Percentiles rank a stretch among this genome's conserved stretches.
These are phyloP conservation scores for Collybiopsis luxurians DNA, from an alignment of 768 basidiomycete genomes.

Conservation along the genomic window DNA sequence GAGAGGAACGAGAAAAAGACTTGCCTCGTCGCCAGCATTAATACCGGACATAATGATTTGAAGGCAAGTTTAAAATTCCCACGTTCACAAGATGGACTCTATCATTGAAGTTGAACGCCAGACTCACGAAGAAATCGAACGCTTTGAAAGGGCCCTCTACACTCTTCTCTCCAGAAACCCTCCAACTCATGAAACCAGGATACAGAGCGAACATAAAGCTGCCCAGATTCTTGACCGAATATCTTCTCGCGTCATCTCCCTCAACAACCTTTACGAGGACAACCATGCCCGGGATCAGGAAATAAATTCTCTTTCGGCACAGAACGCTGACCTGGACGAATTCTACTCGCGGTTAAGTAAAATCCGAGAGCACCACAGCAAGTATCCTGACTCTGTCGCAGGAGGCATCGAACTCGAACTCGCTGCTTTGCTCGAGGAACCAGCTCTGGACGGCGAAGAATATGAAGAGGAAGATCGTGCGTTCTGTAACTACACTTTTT, in stretches of 20 bases:
- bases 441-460: constrained; percentile 63
- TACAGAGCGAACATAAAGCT: constrained; percentile 87
- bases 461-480: constrained; percentile 85
- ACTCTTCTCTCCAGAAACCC: constrained; percentile 72
- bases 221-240: constrained; percentile 88
- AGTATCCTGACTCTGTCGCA: constrained; percentile 88
- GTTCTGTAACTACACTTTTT: constrained; percentile 27
- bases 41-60: constrained; percentile 72
- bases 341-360: constrained; percentile 96
- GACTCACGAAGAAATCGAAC: constrained; percentile 94
- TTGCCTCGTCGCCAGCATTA: constrained; percentile 82
- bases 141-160: constrained; percentile 84
- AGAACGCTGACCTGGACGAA: constrained; percentile 78
- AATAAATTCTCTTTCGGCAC: constrained; percentile 58
- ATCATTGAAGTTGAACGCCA: constrained; percentile 92
- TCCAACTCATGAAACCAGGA: constrained; percentile 55
- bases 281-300: constrained; percentile 70
- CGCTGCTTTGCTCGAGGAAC: constrained; percentile 75
- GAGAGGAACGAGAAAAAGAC: constrained; percentile 21
- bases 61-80: constrained; percentile 31
- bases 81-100: constrained; percentile 70
- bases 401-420: constrained; percentile 84
- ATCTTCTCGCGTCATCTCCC: constrained; percentile 57
- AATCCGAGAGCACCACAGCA: constrained; percentile 94
- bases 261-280: constrained; percentile 78